Evolutionary conservation across 768 basidiomycete species (phyloP), one percentile per base, ranked within the genome.

Genomic region (Chalciporus piperatus): DNA sequence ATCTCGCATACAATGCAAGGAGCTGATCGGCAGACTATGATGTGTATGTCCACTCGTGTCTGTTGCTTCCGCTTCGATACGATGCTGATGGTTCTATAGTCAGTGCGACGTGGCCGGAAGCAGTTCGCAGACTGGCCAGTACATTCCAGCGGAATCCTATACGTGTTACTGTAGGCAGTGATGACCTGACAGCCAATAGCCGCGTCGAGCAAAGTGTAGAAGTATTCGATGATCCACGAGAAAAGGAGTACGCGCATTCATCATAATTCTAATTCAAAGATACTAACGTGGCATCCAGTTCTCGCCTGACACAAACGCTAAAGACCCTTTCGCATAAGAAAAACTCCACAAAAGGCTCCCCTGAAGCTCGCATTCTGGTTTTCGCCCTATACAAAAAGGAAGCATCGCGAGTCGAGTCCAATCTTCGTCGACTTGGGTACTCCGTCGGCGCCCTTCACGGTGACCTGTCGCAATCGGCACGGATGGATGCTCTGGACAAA

Each of bases 341-440:
- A 59, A 78, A 70, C n/a, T 75, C 77, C 49, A 75, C 66, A 41
- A 75, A 72, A 49, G 75, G 74, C 45, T 69, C 71, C 11, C 45
- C 63, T 41, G 84, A 86, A 20, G 76, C 86, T 10, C 86, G 91
- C 33, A 80, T 92, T 53, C 82, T 99, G 30, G 81, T 99, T 23
- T 99, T 99, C 66, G 96, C 90, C 14, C 76, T 98, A 35, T 99
- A 99, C 76, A 99, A 99, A 74, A 96, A 94, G 67, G 97, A 98
- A 69, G 92, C 95, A 7, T 80, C 89, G 16, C 81, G 97, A n/a
- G 83, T 99, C 2, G 92, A 92, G 65, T 76, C 80, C 59, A 87
- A 83, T 63, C 82, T 99, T 12, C 72, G 76, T 47, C 74, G 83
- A 45, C 81, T 86, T 22, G 92, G 84, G 17, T 94, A 89, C 73